Conservation (phyloP, 139 green algal species). For the Chlamydomonas sp. region DNA sequence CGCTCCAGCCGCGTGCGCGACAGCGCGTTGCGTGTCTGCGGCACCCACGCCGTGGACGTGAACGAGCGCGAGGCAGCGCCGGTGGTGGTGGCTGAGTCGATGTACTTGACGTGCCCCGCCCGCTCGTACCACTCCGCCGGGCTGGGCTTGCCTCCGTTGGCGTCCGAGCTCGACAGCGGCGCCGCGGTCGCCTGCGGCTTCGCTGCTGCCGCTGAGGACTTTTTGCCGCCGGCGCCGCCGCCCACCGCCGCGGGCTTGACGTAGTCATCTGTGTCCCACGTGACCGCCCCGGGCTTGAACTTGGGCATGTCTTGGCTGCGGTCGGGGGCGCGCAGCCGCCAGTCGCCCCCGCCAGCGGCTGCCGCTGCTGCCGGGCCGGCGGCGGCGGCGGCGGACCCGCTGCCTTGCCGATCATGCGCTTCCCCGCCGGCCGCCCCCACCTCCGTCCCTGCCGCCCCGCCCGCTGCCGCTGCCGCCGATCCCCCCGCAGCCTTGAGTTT, state of each 20-base stretch:
- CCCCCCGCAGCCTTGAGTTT: constrained; percentile 47
- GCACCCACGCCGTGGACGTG: constrained; percentile 81
- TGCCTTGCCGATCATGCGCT: constrained; percentile 4
- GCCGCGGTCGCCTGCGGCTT: neutral
- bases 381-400: neutral
- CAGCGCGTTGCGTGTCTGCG: constrained; percentile 69
- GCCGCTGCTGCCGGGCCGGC: neutral
- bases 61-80: constrained; percentile 69
- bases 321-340: constrained; percentile 65
- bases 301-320: constrained; percentile 27
- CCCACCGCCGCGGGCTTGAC: neutral
- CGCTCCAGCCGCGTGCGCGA: constrained; percentile 71
- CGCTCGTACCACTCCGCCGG: constrained; percentile 55
- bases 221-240: neutral
- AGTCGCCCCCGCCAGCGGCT: constrained; percentile 49
- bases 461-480: neutral
- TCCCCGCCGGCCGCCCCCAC: neutral
- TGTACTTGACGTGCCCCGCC: constrained; percentile 54
- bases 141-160: constrained; percentile 36
- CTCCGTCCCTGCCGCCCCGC: constrained; percentile 17
- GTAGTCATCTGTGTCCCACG: constrained; percentile 90
- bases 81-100: constrained; percentile 40
- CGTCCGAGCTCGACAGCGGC: neutral
- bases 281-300: constrained; percentile 88
- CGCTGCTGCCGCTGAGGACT: too few relatives aligned